Evolutionary conservation across 2,329 filamentous ascomycete species (phyloP).

Genomic region (Cytospora piceicola): DNA sequence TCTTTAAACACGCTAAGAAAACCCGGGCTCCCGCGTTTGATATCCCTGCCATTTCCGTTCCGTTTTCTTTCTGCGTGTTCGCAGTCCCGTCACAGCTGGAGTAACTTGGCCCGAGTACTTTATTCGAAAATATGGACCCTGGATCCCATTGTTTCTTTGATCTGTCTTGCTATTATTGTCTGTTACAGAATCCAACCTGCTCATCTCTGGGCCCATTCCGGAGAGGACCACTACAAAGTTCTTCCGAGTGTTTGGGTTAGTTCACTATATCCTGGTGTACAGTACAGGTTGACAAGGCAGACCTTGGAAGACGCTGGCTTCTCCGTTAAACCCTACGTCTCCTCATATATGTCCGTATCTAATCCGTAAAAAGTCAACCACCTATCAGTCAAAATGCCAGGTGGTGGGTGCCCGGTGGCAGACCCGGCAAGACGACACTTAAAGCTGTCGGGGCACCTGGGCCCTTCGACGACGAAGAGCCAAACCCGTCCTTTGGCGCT

Average conservation of each 20-base stretch:
- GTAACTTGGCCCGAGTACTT: not conserved
- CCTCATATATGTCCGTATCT: not conserved
- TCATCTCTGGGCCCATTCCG: too few relatives aligned
- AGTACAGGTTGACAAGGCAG: not conserved
- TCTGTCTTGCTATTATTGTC: constrained; percentile 12
- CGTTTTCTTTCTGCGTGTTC: not conserved
- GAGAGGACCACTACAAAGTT: constrained; percentile 4
- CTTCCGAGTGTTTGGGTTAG: not conserved
- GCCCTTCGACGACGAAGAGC: too few relatives aligned
- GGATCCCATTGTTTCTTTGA: constrained; percentile 14
- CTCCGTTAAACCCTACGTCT: not conserved
- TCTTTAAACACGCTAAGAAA: not conserved
- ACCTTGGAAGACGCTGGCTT: not conserved
- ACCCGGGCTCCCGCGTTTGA: not conserved
- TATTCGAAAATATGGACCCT: constrained; percentile 1
- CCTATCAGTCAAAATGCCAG: not conserved
- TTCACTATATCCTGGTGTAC: not conserved
- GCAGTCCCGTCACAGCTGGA: not conserved
- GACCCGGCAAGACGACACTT: not conserved
- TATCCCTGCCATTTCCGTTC: not conserved
- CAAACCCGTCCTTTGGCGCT: too few relatives aligned
- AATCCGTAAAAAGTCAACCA: not conserved
- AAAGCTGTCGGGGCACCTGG: not conserved
- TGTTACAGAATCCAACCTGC: not conserved
- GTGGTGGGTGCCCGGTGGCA: not conserved